These are phyloP conservation scores for Hyphopichia fennica DNA, from an alignment of 1,139 yeast species.

Conservation along the genomic window DNA sequence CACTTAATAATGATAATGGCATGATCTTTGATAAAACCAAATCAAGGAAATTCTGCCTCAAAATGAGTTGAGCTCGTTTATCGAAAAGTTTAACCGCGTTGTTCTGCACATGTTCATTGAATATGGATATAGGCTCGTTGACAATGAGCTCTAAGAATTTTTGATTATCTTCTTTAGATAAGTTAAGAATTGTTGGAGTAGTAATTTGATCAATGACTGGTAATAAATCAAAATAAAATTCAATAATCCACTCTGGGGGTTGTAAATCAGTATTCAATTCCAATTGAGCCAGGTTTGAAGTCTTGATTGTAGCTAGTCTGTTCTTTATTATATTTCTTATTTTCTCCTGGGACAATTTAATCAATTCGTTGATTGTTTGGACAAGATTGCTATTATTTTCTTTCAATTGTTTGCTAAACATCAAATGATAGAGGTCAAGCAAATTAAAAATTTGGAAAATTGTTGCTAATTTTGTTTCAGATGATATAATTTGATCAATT, in stretches of 20 bases:
- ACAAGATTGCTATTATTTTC: slow-evolving; percentile 19
- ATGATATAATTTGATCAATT: slow-evolving; percentile 67
- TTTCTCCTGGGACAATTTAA: slow-evolving; percentile 37
- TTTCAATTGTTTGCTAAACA: slow-evolving; percentile 56
- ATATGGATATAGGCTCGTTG: slow-evolving; percentile 49
- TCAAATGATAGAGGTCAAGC: slow-evolving; percentile 64
- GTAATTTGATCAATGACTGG: slow-evolving; percentile 48
- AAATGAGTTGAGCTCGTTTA: slow-evolving; percentile 39
- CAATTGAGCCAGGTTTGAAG: slow-evolving; percentile 41
- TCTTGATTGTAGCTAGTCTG: slow-evolving; percentile 40
- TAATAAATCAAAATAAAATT: slow-evolving; percentile 51
- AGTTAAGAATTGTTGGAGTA: slow-evolving; percentile 38
- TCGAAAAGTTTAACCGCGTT: slow-evolving; percentile 22
- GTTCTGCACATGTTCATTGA: slow-evolving; percentile 33
- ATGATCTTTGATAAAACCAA: slow-evolving; percentile 55
- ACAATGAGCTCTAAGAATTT: slow-evolving; percentile 38
- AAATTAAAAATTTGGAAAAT: slow-evolving; percentile 62
- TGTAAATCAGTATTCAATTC: slow-evolving; percentile 51
- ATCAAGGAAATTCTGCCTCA: slow-evolving; percentile 61
- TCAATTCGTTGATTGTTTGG: slow-evolving; percentile 24
- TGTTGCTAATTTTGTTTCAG: slow-evolving; percentile 58
- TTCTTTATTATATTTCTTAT: slow-evolving; percentile 40
- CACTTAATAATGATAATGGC: slow-evolving; percentile 41
- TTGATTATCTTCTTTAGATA: slow-evolving; percentile 31
- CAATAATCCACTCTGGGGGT: slow-evolving; percentile 74